Conservation (phyloP, 2,329 filamentous ascomycete genomes). For the Diaporthe batatas region DNA sequence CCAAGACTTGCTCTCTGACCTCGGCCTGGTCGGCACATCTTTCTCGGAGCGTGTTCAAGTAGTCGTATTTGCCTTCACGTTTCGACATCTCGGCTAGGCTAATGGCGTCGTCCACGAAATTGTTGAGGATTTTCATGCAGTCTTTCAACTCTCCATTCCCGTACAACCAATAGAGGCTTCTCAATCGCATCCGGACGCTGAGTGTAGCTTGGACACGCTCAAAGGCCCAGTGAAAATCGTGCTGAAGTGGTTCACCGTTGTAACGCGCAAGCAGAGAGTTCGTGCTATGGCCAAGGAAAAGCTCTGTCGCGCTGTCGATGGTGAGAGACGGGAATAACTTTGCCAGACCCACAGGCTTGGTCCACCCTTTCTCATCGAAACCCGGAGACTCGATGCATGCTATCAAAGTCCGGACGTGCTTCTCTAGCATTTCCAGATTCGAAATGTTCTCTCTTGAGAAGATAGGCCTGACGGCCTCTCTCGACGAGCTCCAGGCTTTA, state of each 20-base stretch:
- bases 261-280: conserved; percentile 23
- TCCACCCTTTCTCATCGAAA: no score
- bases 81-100: neutral
- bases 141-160: neutral
- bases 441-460: no score
- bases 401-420: no score
- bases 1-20: neutral
- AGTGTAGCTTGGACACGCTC: conserved; percentile 10
- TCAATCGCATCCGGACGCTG: conserved; percentile 24
- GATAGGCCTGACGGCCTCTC: no score
- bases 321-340: no score
- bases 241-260: neutral
- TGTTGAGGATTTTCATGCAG: neutral
- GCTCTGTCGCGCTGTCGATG: conserved; percentile 60
- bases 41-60: neutral
- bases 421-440: no score
- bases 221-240: conserved; percentile 15
- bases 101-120: neutral
- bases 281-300: conserved; percentile 65
- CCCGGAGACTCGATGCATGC: no score
- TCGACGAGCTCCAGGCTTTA: no score
- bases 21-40: neutral
- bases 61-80: neutral
- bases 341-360: no score
- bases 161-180: conserved; percentile 28